Evolutionary conservation across 306 rosid genomes (phyloP).

Genomic region (Ormosia semicastrata): DNA sequence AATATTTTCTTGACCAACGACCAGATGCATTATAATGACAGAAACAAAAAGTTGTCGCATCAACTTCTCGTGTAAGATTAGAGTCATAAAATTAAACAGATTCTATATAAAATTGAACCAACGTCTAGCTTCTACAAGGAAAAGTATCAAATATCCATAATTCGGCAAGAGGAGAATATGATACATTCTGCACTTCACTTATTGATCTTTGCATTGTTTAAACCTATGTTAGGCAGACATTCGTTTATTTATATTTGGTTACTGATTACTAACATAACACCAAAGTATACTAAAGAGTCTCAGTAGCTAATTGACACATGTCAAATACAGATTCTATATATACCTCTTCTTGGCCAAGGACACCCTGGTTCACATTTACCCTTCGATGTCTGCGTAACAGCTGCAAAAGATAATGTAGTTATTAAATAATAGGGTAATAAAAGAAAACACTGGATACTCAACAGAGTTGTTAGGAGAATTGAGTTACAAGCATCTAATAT

Average conservation of each 20-base stretch:
- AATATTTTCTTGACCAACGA: slow-evolving; percentile 11
- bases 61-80: slow-evolving; percentile 11
- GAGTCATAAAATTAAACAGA: background rate
- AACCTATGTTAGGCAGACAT: background rate
- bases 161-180: slow-evolving; percentile 5
- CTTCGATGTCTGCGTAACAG: slow-evolving; percentile 84
- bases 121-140: slow-evolving; percentile 13
- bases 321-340: slow-evolving; percentile 31
- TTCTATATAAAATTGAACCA: background rate
- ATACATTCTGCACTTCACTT: slow-evolving; percentile 20
- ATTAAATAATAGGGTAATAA: background rate
- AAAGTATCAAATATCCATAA: background rate
- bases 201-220: slow-evolving; percentile 10
- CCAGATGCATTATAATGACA: slow-evolving; percentile 9
- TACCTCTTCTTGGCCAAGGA: slow-evolving; percentile 95
- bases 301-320: background rate
- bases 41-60: background rate
- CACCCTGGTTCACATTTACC: slow-evolving; percentile 59
- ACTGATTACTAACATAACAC: slow-evolving; percentile 4
- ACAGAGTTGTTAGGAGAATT: background rate
- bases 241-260: background rate
- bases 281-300: background rate
- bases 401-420: slow-evolving; percentile 49
- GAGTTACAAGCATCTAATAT: slow-evolving; percentile 9
- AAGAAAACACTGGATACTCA: slow-evolving; percentile 1